Evolutionary conservation across 257 asterid species (phyloP).

Genomic region (Rubia yunnanensis): DNA sequence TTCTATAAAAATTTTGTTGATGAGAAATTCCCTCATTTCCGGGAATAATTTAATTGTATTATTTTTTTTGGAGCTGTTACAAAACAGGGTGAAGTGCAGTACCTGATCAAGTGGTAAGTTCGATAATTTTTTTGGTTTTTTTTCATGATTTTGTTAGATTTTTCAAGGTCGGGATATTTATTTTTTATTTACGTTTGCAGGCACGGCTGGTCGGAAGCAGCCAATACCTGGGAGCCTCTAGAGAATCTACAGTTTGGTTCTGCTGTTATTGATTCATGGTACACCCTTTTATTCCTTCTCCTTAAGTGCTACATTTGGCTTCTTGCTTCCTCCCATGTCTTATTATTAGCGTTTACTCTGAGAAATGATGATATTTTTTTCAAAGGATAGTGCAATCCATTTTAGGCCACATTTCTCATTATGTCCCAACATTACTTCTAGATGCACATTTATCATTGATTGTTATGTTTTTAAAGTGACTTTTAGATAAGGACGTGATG

Average conservation of each 20-base stretch:
- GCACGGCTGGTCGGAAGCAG: constrained; percentile 97
- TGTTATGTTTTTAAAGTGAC: not conserved
- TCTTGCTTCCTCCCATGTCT: not conserved
- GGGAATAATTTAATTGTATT: too few species aligned
- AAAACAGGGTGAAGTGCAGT: not conserved
- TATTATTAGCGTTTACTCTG: too few species aligned
- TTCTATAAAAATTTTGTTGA: too few species aligned
- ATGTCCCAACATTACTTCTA: not conserved
- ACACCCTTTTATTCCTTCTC: constrained; percentile 2
- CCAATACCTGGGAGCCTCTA: constrained; percentile 91
- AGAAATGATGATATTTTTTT: not conserved
- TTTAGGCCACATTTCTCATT: not conserved
- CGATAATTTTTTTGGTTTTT: too few species aligned
- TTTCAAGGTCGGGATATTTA: not conserved
- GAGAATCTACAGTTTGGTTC: constrained; percentile 55
- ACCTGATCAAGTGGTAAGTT: not conserved
- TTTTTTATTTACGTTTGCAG: constrained; percentile 25
- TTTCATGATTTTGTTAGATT: not conserved
- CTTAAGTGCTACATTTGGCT: not conserved
- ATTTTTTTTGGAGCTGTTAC: not conserved
- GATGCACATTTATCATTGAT: not conserved
- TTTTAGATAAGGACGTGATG: not conserved
- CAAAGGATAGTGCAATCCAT: not conserved
- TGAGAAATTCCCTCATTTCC: not conserved
- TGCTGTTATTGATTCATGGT: constrained; percentile 81